Conservation (phyloP, 306 rosid species). For the Ormosia emarginata region DNA sequence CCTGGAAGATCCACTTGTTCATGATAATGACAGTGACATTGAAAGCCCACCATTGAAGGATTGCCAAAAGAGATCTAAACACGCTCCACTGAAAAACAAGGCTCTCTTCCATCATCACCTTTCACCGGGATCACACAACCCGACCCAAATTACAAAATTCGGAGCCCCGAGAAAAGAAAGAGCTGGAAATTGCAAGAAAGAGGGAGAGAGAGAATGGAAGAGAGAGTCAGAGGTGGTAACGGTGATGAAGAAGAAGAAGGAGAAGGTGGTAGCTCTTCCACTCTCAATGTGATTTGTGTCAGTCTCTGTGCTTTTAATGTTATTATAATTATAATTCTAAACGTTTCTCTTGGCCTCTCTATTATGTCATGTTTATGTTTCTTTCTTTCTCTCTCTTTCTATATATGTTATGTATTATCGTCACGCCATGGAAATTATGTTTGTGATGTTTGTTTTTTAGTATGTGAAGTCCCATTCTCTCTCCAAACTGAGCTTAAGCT, state of each 20-base stretch:
- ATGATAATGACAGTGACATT: conserved; percentile 89
- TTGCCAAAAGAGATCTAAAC: conserved; percentile 80
- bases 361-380: no score
- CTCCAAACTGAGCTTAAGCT: no score
- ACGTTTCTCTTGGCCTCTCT: background rate
- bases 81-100: conserved; percentile 64
- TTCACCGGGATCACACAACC: background rate
- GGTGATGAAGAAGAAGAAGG: background rate
- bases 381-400: background rate
- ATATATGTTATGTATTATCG: background rate
- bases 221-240: background rate
- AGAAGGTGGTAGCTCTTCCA: background rate
- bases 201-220: background rate
- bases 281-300: background rate
- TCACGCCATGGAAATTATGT: no score
- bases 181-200: background rate
- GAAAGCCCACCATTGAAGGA: conserved; percentile 96
- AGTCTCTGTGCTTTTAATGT: background rate
- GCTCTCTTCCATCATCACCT: conserved; percentile 61
- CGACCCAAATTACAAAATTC: background rate
- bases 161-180: background rate
- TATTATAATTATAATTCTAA: background rate
- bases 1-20: conserved; percentile 99
- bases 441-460: no score
- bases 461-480: no score